Evolutionary conservation across 345 rosid species (phyloP).

Genomic region (Citrus inodora): DNA sequence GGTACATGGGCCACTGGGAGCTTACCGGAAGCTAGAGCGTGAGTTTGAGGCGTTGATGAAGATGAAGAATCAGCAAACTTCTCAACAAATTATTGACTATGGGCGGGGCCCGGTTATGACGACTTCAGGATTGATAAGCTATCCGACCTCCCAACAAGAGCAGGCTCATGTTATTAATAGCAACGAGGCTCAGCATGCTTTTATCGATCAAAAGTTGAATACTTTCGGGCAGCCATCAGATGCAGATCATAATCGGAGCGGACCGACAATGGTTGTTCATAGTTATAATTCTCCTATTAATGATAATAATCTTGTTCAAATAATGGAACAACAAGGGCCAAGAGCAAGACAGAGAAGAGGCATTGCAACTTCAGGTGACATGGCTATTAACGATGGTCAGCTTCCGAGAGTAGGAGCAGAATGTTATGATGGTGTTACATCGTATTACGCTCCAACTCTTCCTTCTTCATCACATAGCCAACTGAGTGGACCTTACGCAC

Average conservation of each 20-base stretch:
- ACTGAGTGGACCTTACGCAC: neutral
- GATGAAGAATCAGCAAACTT: constrained; percentile 1
- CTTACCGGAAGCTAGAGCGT: neutral
- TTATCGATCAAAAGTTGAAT: neutral
- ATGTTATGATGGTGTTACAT: neutral
- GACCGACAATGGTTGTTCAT: neutral
- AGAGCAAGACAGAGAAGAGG: neutral
- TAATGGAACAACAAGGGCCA: neutral
- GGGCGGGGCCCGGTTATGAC: neutral
- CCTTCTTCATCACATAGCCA: neutral
- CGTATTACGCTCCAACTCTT: neutral
- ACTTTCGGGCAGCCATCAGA: neutral
- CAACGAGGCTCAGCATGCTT: neutral
- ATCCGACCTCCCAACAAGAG: neutral
- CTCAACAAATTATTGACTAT: neutral
- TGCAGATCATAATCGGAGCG: too few relatives aligned
- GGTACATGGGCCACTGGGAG: constrained; percentile 24
- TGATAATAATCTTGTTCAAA: neutral
- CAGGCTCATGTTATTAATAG: too few relatives aligned
- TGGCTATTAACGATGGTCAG: neutral
- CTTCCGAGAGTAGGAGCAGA: neutral
- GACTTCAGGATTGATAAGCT: neutral
- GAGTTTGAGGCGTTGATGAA: constrained; percentile 4
- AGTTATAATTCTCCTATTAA: neutral
- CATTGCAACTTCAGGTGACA: neutral